Evolutionary conservation across 2,329 filamentous ascomycete genomes (phyloP).

Genomic region (Fusarium fracticaudum): DNA sequence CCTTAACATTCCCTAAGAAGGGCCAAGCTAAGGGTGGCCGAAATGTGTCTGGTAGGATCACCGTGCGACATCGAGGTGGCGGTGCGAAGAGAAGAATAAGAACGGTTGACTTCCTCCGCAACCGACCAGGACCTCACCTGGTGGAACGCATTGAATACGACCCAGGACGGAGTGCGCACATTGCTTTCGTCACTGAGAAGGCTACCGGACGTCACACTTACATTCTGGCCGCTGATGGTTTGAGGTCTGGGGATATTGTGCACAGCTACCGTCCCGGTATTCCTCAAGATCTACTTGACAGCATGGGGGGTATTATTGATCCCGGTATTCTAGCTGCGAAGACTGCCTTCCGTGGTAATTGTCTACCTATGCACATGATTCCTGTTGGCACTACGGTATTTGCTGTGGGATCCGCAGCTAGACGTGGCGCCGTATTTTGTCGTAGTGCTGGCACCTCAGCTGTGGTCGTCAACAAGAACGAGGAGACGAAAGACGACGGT

Average conservation of each 20-base stretch:
- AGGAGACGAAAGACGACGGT: conserved; percentile 71
- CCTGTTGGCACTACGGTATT: conserved; percentile 93
- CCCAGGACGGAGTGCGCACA: conserved; percentile 90
- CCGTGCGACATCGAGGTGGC: conserved; percentile 90
- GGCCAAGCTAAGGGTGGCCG: conserved; percentile 92
- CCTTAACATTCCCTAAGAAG: conserved; percentile 90
- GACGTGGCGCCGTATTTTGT: conserved; percentile 86
- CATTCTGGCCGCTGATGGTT: conserved; percentile 93
- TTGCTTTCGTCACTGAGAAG: conserved; percentile 83
- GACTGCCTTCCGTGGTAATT: conserved; percentile 95
- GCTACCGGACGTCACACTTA: conserved; percentile 83
- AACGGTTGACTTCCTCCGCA: conserved; percentile 87
- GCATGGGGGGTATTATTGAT: conserved; percentile 93
- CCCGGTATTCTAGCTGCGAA: conserved; percentile 95
- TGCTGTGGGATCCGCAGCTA: conserved; percentile 82
- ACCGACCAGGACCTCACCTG: conserved; percentile 80
- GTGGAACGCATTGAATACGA: conserved; percentile 98
- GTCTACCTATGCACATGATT: conserved; percentile 93
- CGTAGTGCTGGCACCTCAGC: conserved; percentile 94
- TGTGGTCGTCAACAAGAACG: conserved; percentile 88
- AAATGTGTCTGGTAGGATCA: conserved; percentile 86
- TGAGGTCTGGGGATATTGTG: conserved; percentile 89
- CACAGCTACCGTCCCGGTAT: conserved; percentile 94
- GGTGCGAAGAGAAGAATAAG: conserved; percentile 92
- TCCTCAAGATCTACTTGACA: conserved; percentile 83